Percentiles rank a stretch among this genome's conserved stretches.
phyloP scores from a whole-genome alignment of 1,284 basidiomycete species.

The Xanthoconium separans region DNA sequence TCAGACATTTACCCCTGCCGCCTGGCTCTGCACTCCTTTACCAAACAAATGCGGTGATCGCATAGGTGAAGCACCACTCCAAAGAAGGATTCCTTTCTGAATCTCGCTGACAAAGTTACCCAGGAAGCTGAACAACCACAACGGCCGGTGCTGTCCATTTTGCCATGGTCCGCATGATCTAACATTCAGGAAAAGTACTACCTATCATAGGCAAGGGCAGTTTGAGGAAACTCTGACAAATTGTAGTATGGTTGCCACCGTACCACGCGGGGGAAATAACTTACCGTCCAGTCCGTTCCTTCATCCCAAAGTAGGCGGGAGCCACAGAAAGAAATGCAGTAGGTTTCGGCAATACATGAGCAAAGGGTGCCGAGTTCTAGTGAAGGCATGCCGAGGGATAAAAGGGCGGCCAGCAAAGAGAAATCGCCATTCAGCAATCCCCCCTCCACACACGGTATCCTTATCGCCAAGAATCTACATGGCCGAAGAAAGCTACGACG shows the following conservation, averaged over 20 bases:
- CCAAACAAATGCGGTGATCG: background rate
- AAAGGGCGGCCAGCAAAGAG: too few relatives aligned
- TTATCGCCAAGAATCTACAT: too few relatives aligned
- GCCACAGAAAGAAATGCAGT: background rate
- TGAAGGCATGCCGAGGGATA: too few relatives aligned
- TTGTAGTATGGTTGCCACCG: background rate
- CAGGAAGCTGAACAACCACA: background rate
- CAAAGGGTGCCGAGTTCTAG: background rate
- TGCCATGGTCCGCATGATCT: too few relatives aligned
- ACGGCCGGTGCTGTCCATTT: too few relatives aligned
- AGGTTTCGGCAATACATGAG: background rate
- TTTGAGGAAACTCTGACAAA: background rate
- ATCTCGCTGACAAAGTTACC: background rate
- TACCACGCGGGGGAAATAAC: background rate
- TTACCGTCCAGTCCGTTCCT: background rate
- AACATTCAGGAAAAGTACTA: too few relatives aligned
- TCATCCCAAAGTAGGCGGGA: background rate
- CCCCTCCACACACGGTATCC: too few relatives aligned
- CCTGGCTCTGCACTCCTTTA: background rate
- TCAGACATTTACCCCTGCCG: too few relatives aligned
- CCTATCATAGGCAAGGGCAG: too few relatives aligned
- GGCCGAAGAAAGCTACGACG: slow-evolving; percentile 17
- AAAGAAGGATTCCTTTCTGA: background rate
- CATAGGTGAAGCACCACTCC: background rate
- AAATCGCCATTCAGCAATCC: too few relatives aligned